These are phyloP conservation scores for Cruciata laevipes DNA, from an alignment of 257 asterid genomes.

Conservation along the genomic window DNA sequence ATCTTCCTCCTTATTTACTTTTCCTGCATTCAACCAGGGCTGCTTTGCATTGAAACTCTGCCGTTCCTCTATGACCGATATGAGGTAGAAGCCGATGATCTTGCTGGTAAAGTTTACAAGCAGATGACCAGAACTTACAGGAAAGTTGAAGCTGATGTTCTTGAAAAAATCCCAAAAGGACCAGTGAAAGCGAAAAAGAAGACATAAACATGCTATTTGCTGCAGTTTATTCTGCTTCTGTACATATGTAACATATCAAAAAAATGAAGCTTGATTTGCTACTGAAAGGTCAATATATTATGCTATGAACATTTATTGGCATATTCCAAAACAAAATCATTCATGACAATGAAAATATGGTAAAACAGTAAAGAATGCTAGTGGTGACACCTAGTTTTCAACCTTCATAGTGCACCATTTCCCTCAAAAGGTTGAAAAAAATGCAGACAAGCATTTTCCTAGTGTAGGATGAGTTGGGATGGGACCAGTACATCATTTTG, in stretches of 20 bases:
- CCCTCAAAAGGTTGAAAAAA: neutral
- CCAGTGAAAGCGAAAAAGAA: conserved; percentile 24
- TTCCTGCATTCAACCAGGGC: conserved; percentile 26
- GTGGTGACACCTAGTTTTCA: neutral
- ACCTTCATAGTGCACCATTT: conserved; percentile 2
- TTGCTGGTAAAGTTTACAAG: conserved; percentile 25
- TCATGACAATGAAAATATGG: conserved; percentile 1
- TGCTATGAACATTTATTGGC: neutral
- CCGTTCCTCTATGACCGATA: conserved; percentile 43
- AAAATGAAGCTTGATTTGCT: neutral
- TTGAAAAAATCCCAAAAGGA: conserved; percentile 40
- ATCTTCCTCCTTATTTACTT: neutral
- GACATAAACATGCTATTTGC: neutral
- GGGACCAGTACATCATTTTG: neutral
- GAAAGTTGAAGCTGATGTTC: conserved; percentile 32
- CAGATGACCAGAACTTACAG: conserved; percentile 23
- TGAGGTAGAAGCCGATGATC: conserved; percentile 45
- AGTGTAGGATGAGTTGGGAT: conserved; percentile 11
- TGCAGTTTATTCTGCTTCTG: neutral
- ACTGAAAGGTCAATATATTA: conserved; percentile 5
- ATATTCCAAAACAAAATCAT: conserved; percentile 4
- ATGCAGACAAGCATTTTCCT: neutral
- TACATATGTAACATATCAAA: conserved; percentile 7
- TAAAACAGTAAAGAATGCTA: neutral
- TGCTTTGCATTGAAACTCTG: conserved; percentile 42